Base-by-base conservation (phyloP, 2,329 filamentous ascomycete genomes). In the Blastomyces silverae region DNA sequence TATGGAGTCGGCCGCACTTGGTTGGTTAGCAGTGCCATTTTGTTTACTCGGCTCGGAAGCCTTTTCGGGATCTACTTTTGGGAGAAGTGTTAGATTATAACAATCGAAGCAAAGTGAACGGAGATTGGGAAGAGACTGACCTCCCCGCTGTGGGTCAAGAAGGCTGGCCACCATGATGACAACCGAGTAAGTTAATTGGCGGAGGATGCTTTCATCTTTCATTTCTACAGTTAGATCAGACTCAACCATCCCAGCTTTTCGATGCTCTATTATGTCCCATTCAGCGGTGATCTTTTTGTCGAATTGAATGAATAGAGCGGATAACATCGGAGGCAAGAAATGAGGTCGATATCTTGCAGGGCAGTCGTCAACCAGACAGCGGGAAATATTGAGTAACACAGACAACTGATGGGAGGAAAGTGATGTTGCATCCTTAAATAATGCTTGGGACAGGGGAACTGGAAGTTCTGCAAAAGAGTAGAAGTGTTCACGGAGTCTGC, bases 191-290 rank as follows among this genome's bases (percentile, higher is more conserved):
- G 93, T 97, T 61, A 97, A 83, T 74, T 97, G 92, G 25, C 94
- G 87, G 57, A 99, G 80, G 39, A 99, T 95, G 73, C 93, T 97
- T 76, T 99, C 94, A 7, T 91, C 88, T 77, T 97, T 96, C 94
- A 99, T 99, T 79, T 99, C 94, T 70, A 97, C 92, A 0, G 90
- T 90, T 63, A 99, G 79, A 66, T 90, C 90, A 64, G 92, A 91
- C 25, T 88, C 87, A 3, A 87, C 87, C 1, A 87, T 84, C 53
- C 84, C 83, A 15, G 86, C 79, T 73, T 80, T 72, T 71, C 78
- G 70, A 74, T 81, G 71, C 66, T 87, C 85, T 65, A 97, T 86
- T 69, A 86, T 85, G 67, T 88, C 85, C 94, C 94, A 99, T 74
- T 97, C 93, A 0, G 84, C 82, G 44, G 86, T 89, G 68, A 97